Percentiles rank a stretch among this genome's conserved stretches.
Conservation (phyloP, 257 asterid species). For the Sherardia arvensis region DNA sequence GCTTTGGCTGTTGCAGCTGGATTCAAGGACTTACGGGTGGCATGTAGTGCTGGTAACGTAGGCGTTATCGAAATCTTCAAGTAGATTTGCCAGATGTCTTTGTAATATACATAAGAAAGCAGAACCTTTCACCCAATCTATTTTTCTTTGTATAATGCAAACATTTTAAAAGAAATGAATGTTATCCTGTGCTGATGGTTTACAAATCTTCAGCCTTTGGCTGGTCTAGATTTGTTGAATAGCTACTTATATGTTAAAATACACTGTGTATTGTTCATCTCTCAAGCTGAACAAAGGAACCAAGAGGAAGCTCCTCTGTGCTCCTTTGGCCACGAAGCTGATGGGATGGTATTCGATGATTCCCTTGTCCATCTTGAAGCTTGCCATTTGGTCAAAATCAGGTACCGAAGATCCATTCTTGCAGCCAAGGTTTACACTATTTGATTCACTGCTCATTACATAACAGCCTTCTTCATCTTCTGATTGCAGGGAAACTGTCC, state of each 20-base stretch:
- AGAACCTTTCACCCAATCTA: not conserved
- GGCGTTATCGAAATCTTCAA: conserved; percentile 6
- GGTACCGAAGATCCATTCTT: not conserved
- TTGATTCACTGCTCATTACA: conserved; percentile 2
- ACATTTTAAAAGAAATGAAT: no score
- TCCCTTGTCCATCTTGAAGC: conserved; percentile 51
- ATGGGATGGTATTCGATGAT: conserved; percentile 62
- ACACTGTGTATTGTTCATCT: conserved; percentile 85
- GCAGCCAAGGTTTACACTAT: conserved; percentile 38
- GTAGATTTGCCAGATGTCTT: not conserved
- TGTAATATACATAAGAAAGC: not conserved
- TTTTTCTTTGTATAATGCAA: not conserved
- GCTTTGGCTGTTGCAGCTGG: conserved; percentile 10
- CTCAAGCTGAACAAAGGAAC: conserved; percentile 58
- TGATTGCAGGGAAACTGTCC: conserved; percentile 45
- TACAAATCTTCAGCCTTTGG: not conserved
- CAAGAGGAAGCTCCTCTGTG: conserved; percentile 41
- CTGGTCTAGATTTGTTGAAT: not conserved
- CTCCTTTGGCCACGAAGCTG: conserved; percentile 71
- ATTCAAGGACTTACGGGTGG: not conserved
- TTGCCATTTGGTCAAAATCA: conserved; percentile 37
- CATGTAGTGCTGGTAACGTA: not conserved
- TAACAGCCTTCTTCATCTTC: conserved; percentile 41
- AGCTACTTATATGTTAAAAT: conserved; percentile 34
- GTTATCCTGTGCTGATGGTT: not conserved